Percentiles rank a stretch among this genome's conserved stretches.
These are phyloP conservation scores for Monosporozyma unispora DNA, from an alignment of 805 yeast genomes.

Conservation along the genomic window DNA sequence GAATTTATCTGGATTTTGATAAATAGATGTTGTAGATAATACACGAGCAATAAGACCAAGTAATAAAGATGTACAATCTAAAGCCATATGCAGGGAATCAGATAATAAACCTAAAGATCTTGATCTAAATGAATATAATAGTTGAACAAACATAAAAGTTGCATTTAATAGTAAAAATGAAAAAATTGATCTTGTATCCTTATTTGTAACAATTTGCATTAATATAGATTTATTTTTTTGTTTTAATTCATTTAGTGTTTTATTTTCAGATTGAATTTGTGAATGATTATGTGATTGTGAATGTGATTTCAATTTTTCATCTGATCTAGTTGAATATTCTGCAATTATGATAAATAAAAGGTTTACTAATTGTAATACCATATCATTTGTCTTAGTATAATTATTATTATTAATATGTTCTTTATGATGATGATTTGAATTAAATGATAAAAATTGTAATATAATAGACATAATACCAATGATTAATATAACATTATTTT, in stretches of 20 bases:
- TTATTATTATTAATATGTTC: too few species aligned
- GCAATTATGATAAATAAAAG: constrained; percentile 14
- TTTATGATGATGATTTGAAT: constrained; percentile 7
- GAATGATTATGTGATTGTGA: neutral
- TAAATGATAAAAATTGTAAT: constrained; percentile 31
- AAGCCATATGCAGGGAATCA: constrained; percentile 92
- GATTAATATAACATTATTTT: constrained; percentile 15
- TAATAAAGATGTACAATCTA: constrained; percentile 85
- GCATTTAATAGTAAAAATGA: constrained; percentile 78
- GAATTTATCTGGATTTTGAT: constrained; percentile 50
- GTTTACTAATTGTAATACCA: constrained; percentile 5
- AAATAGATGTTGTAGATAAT: constrained; percentile 36
- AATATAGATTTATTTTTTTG: constrained; percentile 12
- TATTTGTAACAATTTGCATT: constrained; percentile 36
- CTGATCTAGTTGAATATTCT: constrained; percentile 8
- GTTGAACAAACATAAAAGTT: constrained; percentile 89
- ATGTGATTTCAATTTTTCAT: neutral
- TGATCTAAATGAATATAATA: constrained; percentile 84
- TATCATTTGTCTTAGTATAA: too few species aligned
- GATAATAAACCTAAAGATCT: constrained; percentile 85
- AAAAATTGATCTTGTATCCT: constrained; percentile 82
- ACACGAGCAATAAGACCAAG: constrained; percentile 84
- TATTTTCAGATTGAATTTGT: neutral
- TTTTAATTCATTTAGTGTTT: neutral
- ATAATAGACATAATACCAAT: constrained; percentile 29